Evolutionary conservation across 2,329 filamentous ascomycete genomes (phyloP).

Genomic region (Lasiodiplodia sp.): DNA sequence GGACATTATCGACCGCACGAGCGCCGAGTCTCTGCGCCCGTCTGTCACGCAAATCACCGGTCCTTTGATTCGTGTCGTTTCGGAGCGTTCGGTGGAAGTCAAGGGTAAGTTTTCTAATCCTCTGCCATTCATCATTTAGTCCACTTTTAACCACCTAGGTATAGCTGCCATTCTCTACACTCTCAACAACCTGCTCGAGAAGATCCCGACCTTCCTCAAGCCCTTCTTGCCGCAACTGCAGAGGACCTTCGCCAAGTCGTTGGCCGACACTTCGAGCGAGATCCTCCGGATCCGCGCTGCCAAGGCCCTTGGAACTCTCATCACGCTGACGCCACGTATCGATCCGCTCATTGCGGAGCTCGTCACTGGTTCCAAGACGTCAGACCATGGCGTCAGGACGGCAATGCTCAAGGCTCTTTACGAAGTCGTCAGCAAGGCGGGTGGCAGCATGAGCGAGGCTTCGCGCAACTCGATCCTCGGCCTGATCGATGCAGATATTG

Average conservation of each 20-base stretch:
- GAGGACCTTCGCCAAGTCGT: constrained; percentile 93
- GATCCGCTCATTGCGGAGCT: constrained; percentile 93
- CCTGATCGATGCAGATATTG: constrained; percentile 84
- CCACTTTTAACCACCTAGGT: constrained; percentile 5
- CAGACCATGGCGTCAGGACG: constrained; percentile 84
- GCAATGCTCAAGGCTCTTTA: constrained; percentile 98
- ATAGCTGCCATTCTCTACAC: constrained; percentile 86
- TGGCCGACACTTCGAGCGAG: constrained; percentile 93
- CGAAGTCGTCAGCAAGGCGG: constrained; percentile 94
- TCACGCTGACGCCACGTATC: constrained; percentile 92
- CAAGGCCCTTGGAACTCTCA: constrained; percentile 91
- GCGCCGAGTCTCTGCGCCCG: constrained; percentile 83
- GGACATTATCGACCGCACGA: constrained; percentile 93
- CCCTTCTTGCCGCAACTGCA: constrained; percentile 97
- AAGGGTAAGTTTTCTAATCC: constrained; percentile 60
- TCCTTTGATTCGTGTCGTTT: constrained; percentile 95
- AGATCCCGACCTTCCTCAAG: constrained; percentile 94
- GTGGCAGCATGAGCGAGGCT: constrained; percentile 90
- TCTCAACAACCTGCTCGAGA: constrained; percentile 92
- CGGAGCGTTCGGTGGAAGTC: constrained; percentile 93
- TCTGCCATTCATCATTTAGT: neutral
- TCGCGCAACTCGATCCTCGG: constrained; percentile 85
- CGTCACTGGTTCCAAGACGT: constrained; percentile 92
- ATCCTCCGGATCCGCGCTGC: constrained; percentile 85
- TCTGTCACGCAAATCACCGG: constrained; percentile 98